Evolutionary conservation across 306 rosid species (phyloP).

Genomic region (Argentina anserina): DNA sequence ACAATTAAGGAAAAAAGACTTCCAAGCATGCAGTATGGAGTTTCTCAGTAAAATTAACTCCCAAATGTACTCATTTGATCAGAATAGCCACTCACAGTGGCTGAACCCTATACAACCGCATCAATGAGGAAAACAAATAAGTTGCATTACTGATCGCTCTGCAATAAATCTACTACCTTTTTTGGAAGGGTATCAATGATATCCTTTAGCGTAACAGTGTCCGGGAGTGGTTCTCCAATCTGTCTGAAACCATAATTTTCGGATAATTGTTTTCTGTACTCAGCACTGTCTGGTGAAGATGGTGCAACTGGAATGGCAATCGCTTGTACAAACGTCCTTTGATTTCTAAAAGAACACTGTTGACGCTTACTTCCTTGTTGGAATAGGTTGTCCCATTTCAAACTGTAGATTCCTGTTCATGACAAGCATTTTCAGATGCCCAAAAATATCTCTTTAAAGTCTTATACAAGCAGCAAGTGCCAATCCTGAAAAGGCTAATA

Average conservation of each 20-base stretch:
- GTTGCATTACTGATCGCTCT: conserved; percentile 11
- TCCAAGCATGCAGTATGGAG: background rate
- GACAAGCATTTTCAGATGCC: conserved; percentile 22
- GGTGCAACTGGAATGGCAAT: conserved; percentile 70
- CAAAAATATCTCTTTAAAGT: background rate
- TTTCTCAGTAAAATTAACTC: background rate
- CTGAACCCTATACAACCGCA: conserved; percentile 7
- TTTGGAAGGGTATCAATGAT: conserved; percentile 79
- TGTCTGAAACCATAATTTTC: conserved; percentile 76
- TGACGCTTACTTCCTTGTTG: conserved; percentile 39
- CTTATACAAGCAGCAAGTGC: background rate
- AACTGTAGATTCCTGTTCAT: conserved; percentile 39
- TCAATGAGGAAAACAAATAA: background rate
- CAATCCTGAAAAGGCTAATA: background rate
- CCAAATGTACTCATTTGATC: conserved; percentile 6
- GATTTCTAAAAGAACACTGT: conserved; percentile 33
- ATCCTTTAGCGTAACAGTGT: conserved; percentile 62
- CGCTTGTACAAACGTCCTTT: conserved; percentile 46
- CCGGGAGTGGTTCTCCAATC: conserved; percentile 84
- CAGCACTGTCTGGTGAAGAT: conserved; percentile 46
- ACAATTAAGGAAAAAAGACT: background rate
- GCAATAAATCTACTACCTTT: conserved; percentile 39
- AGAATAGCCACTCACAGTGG: conserved; percentile 6
- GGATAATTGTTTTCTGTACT: conserved; percentile 59
- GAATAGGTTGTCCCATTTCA: conserved; percentile 37